Evolutionary conservation across 352 stramenopile genomes (phyloP).

Genomic region (Phytopythium cucurbitacearum): DNA sequence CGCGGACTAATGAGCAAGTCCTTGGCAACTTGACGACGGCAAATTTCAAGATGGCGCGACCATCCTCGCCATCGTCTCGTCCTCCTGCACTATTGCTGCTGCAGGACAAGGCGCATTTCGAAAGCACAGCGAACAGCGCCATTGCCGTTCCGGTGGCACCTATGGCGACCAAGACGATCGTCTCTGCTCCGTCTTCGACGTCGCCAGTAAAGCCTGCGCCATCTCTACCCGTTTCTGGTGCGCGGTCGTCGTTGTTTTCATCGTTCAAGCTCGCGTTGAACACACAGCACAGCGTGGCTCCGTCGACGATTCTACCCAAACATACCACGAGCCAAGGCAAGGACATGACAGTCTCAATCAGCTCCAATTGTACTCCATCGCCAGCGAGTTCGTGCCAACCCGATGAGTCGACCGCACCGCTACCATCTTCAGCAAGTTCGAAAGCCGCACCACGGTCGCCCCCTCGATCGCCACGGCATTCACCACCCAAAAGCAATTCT

Average conservation of each 20-base stretch:
- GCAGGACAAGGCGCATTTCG: constrained; percentile 2
- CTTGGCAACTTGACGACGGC: too few relatives aligned
- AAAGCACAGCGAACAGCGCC: neutral
- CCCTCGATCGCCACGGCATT: too few relatives aligned
- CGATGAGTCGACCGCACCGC: too few relatives aligned
- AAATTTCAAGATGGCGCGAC: neutral
- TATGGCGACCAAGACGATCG: neutral
- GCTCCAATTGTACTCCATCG: too few relatives aligned
- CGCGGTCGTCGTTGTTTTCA: neutral
- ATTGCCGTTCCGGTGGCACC: neutral
- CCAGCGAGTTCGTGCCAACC: too few relatives aligned
- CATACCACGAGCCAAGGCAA: neutral
- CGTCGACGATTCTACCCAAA: too few relatives aligned
- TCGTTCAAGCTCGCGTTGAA: neutral
- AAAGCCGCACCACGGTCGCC: too few relatives aligned
- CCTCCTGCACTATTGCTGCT: neutral
- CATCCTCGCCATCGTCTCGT: neutral
- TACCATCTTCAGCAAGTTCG: too few relatives aligned
- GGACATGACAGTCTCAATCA: too few relatives aligned
- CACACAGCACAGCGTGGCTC: too few relatives aligned
- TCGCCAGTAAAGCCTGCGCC: neutral
- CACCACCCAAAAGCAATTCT: too few relatives aligned
- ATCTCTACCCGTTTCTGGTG: neutral
- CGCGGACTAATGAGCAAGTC: too few relatives aligned
- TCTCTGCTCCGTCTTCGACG: neutral